Conservation (phyloP, 176 grass and related monocot species). For the Ananas comosus region DNA sequence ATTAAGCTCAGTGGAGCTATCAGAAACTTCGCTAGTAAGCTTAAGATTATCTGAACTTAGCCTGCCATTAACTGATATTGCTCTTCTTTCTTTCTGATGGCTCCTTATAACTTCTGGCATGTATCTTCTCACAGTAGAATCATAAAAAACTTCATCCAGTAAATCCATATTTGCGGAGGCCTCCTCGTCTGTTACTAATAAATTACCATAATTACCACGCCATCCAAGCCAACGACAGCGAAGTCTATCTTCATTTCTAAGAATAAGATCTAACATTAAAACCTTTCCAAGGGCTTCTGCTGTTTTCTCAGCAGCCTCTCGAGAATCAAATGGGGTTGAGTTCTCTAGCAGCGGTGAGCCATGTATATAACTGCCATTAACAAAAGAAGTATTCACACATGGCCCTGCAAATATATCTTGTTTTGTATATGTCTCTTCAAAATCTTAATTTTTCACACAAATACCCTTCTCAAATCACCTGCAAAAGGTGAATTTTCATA, state of each 20-base stretch:
- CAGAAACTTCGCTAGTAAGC: neutral
- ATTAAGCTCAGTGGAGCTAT: constrained; percentile 12
- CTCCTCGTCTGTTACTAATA: constrained; percentile 47
- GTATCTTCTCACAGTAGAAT: constrained; percentile 44
- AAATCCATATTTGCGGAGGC: constrained; percentile 66
- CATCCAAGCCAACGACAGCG: constrained; percentile 77
- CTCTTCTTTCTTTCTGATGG: constrained; percentile 55
- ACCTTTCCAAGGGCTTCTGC: constrained; percentile 80
- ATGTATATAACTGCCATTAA: constrained; percentile 74
- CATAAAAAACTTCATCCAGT: constrained; percentile 36
- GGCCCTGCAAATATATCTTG: neutral
- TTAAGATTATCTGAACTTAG: constrained; percentile 38
- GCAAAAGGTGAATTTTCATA: too few species aligned
- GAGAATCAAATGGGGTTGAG: constrained; percentile 45
- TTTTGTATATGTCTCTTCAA: too few species aligned
- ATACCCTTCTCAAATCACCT: too few species aligned
- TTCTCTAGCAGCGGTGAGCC: constrained; percentile 76
- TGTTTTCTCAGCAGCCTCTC: constrained; percentile 58
- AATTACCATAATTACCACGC: constrained; percentile 91
- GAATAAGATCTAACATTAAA: constrained; percentile 72
- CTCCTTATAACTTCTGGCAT: constrained; percentile 41
- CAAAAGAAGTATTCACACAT: constrained; percentile 5
- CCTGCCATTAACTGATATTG: constrained; percentile 62
- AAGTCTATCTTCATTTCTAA: constrained; percentile 92
- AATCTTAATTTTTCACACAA: too few species aligned